Evolutionary conservation across 2,329 filamentous ascomycete species (phyloP), one percentile per base, ranked within the genome.

Genomic region (Fusarium hainanense): DNA sequence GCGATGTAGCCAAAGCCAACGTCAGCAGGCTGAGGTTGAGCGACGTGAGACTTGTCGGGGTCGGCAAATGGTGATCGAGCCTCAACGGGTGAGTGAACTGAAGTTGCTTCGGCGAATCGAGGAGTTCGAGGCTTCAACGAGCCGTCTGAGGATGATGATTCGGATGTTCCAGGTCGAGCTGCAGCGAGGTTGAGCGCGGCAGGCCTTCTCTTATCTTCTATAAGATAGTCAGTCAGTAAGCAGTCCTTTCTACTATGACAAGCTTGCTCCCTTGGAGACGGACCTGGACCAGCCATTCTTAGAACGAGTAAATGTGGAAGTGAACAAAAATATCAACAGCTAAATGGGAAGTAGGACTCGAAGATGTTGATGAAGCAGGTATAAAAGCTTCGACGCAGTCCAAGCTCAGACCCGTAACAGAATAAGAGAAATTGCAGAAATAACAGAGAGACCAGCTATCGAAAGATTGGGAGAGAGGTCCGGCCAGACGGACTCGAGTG

Each of bases 1-100:
- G 88, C 86, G 77, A 98, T 92, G 82, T 97, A 98, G 79, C 94
- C 94, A 80, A 98, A 98, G 71, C 94, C 94, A 70, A 97, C 88
- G 82, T 97, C 94, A 63, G 90, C 92, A 32, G 94, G 92, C 77
- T 93, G 91, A 56, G 90, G 83, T 78, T 92, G 87, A 55, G 87
- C 84, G 40, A 71, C 58, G 78, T 88, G 84, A 44, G 85, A 85
- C 68, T 82, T 83, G 43, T 88, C 85, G 49, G 86, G 85, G 67
- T 90, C 86, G 73, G 85, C 84, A 74, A 92, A 92, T 11, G 89
- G 88, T 32, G 85, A 84, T 50, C 82, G 65, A 58, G 74, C 82
- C 66, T 94, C 91, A 75, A 93, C 84, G 43, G 92, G 92, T 48
- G 92, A 94, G 82, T 94, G 85, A 54, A 94, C 89, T 28, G 91